A percentile compares a stretch with the other conserved stretches of the same genome.
Conservation (phyloP, 2,329 filamentous ascomycete species). For the Ceratocystis variospora region DNA sequence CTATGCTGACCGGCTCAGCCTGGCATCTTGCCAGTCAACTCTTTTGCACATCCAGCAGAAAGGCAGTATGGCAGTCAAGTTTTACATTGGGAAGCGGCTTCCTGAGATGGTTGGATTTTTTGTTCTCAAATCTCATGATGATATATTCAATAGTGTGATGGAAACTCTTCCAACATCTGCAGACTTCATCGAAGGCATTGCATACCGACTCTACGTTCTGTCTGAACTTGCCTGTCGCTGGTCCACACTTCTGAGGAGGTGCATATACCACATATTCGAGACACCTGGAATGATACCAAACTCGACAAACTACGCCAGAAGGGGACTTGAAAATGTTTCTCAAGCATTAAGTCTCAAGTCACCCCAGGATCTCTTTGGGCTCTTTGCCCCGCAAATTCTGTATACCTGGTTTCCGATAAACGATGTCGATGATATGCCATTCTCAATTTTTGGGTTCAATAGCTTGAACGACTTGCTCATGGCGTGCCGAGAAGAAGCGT, state of each 20-base stretch:
- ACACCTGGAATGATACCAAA: conserved; percentile 58
- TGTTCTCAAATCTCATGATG: conserved; percentile 68
- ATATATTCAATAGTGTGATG: conserved; percentile 74
- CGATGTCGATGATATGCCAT: conserved; percentile 60
- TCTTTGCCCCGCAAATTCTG: conserved; percentile 80
- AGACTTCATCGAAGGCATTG: conserved; percentile 66
- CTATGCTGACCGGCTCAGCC: conserved; percentile 46
- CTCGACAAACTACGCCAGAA: conserved; percentile 55
- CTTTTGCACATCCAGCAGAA: conserved; percentile 58
- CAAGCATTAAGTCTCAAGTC: conserved; percentile 48
- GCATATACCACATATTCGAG: conserved; percentile 90
- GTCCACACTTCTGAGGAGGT: conserved; percentile 72
- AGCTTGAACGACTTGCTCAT: conserved; percentile 53
- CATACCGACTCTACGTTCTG: conserved; percentile 64
- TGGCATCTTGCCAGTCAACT: conserved; percentile 51
- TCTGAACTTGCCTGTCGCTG: conserved; percentile 66
- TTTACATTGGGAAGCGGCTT: conserved; percentile 54
- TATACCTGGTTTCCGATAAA: conserved; percentile 75
- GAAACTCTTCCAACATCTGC: conserved; percentile 60
- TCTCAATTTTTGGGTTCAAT: conserved; percentile 66
- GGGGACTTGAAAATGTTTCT: conserved; percentile 56
- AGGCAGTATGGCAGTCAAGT: conserved; percentile 59
- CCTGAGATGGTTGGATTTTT: conserved; percentile 67
- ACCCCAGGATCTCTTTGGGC: conserved; percentile 57
- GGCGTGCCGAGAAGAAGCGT: conserved; percentile 61